These are phyloP conservation scores for Phialemoniopsis sp. DNA, from an alignment of 2,329 filamentous ascomycete genomes.

Conservation along the genomic window DNA sequence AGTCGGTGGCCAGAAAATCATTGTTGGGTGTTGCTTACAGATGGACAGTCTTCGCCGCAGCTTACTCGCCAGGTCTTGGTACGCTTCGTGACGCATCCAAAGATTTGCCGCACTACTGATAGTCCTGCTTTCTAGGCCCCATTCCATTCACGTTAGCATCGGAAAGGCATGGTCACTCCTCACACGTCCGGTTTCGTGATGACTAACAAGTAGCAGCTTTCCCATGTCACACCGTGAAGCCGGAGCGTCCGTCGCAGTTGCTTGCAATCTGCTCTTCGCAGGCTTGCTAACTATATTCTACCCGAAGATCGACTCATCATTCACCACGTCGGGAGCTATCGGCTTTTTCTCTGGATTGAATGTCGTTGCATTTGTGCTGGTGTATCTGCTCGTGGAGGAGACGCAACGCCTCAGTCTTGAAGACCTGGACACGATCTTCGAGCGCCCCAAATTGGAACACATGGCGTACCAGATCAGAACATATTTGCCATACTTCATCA, in stretches of 20 bases:
- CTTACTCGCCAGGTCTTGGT: slow-evolving; percentile 33
- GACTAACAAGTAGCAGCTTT: slow-evolving; percentile 24
- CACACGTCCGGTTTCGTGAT: too few species aligned
- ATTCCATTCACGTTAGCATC: slow-evolving; percentile 46
- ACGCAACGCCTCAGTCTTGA: slow-evolving; percentile 50
- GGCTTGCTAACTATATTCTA: slow-evolving; percentile 39
- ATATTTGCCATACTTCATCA: slow-evolving; percentile 57
- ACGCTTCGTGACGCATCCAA: background rate
- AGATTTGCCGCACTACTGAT: too few species aligned
- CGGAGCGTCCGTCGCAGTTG: slow-evolving; percentile 26
- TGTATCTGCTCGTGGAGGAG: slow-evolving; percentile 42
- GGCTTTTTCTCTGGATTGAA: slow-evolving; percentile 43
- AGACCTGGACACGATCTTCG: slow-evolving; percentile 55
- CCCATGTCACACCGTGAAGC: slow-evolving; percentile 44
- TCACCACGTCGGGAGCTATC: slow-evolving; percentile 28
- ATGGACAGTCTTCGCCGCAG: slow-evolving; percentile 29
- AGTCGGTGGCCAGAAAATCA: slow-evolving; percentile 10
- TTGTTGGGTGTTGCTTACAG: background rate
- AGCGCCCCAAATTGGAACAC: slow-evolving; percentile 54
- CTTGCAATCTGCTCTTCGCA: slow-evolving; percentile 41
- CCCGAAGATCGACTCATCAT: slow-evolving; percentile 20
- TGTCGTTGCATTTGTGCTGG: slow-evolving; percentile 36
- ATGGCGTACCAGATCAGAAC: slow-evolving; percentile 52
- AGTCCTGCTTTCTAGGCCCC: too few species aligned
- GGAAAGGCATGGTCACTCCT: slow-evolving; percentile 18